A percentile compares a stretch with the other conserved stretches of the same genome.
These are phyloP conservation scores for Annulohypoxylon bovei DNA, from an alignment of 495 filamentous ascomycete genomes.

Conservation along the genomic window DNA sequence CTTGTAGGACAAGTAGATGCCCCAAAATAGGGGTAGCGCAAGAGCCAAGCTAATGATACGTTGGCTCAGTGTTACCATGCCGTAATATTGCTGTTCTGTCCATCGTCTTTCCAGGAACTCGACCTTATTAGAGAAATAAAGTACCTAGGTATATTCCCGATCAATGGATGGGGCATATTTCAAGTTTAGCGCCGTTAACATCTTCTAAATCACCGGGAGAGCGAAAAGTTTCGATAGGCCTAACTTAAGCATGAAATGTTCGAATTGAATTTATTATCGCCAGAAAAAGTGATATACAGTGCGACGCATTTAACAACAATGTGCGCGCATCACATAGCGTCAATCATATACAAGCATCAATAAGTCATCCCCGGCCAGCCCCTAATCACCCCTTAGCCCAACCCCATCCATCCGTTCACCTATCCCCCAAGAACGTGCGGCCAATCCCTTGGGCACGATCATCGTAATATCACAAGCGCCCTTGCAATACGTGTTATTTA, in stretches of 20 bases:
- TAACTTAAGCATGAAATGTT: not conserved
- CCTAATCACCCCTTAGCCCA: not conserved
- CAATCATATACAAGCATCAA: slow-evolving; percentile 39
- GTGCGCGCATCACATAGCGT: not conserved
- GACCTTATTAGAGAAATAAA: no score
- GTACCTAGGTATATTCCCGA: no score
- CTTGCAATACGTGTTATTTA: slow-evolving; percentile 10
- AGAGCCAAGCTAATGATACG: no score
- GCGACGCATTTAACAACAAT: slow-evolving; percentile 17
- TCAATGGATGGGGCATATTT: no score
- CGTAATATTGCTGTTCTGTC: no score
- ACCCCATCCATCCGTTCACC: not conserved
- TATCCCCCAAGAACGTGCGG: not conserved
- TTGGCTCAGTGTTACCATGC: no score
- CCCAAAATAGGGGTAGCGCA: no score
- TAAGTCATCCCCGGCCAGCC: slow-evolving; percentile 9
- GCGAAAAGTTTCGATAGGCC: no score
- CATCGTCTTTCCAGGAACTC: no score
- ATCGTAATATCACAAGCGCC: not conserved
- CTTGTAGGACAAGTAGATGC: no score
- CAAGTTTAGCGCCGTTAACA: not conserved
- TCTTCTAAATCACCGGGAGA: not conserved
- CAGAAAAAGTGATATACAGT: slow-evolving; percentile 30
- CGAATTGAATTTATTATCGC: slow-evolving; percentile 20
- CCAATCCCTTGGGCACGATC: not conserved